Conservation (phyloP, 1,284 basidiomycete species). For the Cryptococcus hybrid region DNA sequence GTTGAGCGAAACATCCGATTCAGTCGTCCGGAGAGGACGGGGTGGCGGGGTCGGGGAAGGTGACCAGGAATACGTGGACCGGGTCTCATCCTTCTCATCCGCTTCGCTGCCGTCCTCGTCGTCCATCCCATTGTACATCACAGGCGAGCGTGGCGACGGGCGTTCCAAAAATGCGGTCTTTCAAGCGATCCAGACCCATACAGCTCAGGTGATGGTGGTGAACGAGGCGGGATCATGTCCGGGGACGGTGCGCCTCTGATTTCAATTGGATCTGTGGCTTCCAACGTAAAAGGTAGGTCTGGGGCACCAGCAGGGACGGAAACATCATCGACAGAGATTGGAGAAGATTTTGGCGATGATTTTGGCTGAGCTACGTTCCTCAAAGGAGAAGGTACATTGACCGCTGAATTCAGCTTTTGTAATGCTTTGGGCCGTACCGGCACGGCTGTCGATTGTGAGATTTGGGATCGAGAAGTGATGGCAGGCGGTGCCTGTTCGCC, state of each 20-base stretch:
- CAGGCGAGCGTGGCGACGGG: too few relatives aligned
- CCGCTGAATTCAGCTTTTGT: slow-evolving; percentile 6
- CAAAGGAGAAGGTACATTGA: slow-evolving; percentile 11
- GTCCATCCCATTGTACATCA: too few relatives aligned
- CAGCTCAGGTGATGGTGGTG: too few relatives aligned
- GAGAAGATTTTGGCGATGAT: slow-evolving; percentile 10
- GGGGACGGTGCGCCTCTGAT: too few relatives aligned
- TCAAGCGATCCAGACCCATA: too few relatives aligned
- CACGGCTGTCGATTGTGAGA: background rate
- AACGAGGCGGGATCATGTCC: too few relatives aligned
- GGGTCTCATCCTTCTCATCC: slow-evolving; percentile 27
- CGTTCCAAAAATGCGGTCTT: too few relatives aligned
- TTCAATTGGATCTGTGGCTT: too few relatives aligned
- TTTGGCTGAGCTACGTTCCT: slow-evolving; percentile 11
- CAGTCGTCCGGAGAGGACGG: slow-evolving; percentile 21
- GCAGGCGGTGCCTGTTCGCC: too few relatives aligned
- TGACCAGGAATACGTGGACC: slow-evolving; percentile 44
- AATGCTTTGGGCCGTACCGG: slow-evolving; percentile 1
- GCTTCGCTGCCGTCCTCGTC: background rate
- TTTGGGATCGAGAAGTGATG: background rate
- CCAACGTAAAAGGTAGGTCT: too few relatives aligned
- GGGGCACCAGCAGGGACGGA: too few relatives aligned
- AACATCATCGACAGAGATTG: background rate
- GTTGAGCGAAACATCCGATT: slow-evolving; percentile 15
- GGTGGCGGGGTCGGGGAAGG: slow-evolving; percentile 31